A percentile compares a stretch with the other conserved stretches of the same genome.
phyloP scores from a whole-genome alignment of 495 filamentous ascomycete genomes.

The Lophiotrema nucula region DNA sequence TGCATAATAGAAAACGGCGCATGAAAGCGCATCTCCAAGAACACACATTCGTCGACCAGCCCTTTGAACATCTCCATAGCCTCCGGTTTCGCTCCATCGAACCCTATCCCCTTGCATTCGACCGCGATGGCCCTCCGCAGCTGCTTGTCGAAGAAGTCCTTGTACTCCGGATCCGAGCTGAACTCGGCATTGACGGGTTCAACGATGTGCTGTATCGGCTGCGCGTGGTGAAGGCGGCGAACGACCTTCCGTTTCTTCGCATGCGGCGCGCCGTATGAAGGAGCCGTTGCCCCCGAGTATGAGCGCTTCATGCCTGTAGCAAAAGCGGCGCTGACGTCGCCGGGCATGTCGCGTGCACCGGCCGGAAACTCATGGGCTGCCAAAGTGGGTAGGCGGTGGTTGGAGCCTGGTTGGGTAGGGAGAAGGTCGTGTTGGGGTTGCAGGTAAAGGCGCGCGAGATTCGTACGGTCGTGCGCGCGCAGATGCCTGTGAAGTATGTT shows the following conservation, averaged over 20 bases:
- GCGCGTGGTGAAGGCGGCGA: slow-evolving; percentile 44
- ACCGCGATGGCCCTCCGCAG: slow-evolving; percentile 58
- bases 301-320: slow-evolving; percentile 21
- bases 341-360: slow-evolving; percentile 11
- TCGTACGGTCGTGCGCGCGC: neutral
- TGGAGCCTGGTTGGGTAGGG: neutral
- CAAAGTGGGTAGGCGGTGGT: neutral
- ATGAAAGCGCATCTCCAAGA: neutral
- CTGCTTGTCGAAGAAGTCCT: slow-evolving; percentile 41
- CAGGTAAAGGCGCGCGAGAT: neutral
- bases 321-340: slow-evolving; percentile 2
- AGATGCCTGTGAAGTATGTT: neutral
- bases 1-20: neutral
- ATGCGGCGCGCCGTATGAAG: slow-evolving; percentile 10
- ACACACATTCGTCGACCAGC: slow-evolving; percentile 63
- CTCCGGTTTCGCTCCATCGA: slow-evolving; percentile 54
- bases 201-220: slow-evolving; percentile 32
- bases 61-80: slow-evolving; percentile 60
- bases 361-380: neutral
- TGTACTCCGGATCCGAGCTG: slow-evolving; percentile 28
- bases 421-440: neutral
- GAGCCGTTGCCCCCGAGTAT: neutral
- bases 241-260: slow-evolving; percentile 49
- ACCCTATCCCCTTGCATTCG: slow-evolving; percentile 56
- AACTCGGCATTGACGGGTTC: slow-evolving; percentile 50